Evolutionary conservation across 257 asterid species (phyloP).

Genomic region (Penstemon barbatus): DNA sequence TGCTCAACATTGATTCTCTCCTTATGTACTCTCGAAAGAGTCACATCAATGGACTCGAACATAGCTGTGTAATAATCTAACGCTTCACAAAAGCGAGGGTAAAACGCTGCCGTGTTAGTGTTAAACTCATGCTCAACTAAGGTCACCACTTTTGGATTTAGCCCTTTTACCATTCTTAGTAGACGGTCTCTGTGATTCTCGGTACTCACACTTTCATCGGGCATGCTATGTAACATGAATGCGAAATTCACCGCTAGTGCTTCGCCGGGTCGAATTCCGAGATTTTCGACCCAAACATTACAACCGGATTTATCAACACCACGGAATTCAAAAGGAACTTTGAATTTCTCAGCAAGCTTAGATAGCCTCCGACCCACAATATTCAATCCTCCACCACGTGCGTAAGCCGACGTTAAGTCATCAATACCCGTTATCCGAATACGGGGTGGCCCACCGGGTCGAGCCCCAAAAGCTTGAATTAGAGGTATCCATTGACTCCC

Average conservation of each 20-base stretch:
- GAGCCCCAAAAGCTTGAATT: slow-evolving; percentile 76
- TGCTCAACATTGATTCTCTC: slow-evolving; percentile 80
- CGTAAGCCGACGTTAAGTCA: slow-evolving; percentile 63
- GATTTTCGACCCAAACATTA: slow-evolving; percentile 38
- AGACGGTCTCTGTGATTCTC: slow-evolving; percentile 70
- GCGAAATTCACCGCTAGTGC: slow-evolving; percentile 86
- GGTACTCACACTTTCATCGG: slow-evolving; percentile 82
- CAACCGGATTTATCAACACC: slow-evolving; percentile 44
- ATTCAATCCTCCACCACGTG: slow-evolving; percentile 75
- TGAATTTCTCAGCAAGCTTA: slow-evolving; percentile 60
- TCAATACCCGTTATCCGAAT: slow-evolving; percentile 80
- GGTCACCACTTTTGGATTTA: slow-evolving; percentile 78
- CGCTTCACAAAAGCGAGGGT: slow-evolving; percentile 74
- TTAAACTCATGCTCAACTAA: slow-evolving; percentile 86
- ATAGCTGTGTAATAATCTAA: slow-evolving; percentile 74
- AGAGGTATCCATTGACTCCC: slow-evolving; percentile 89
- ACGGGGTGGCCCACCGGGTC: slow-evolving; percentile 84
- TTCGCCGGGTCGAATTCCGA: slow-evolving; percentile 52
- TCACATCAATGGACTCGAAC: slow-evolving; percentile 80
- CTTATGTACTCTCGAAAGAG: slow-evolving; percentile 64
- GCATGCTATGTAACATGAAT: slow-evolving; percentile 70
- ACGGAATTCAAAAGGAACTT: slow-evolving; percentile 75
- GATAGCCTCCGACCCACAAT: slow-evolving; percentile 74
- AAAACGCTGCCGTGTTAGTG: slow-evolving; percentile 79
- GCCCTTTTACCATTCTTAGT: slow-evolving; percentile 64